Percentiles rank a stretch among this genome's conserved stretches.
Conservation (phyloP, 2,329 filamentous ascomycete genomes). For the Coleophoma crateriformis region DNA sequence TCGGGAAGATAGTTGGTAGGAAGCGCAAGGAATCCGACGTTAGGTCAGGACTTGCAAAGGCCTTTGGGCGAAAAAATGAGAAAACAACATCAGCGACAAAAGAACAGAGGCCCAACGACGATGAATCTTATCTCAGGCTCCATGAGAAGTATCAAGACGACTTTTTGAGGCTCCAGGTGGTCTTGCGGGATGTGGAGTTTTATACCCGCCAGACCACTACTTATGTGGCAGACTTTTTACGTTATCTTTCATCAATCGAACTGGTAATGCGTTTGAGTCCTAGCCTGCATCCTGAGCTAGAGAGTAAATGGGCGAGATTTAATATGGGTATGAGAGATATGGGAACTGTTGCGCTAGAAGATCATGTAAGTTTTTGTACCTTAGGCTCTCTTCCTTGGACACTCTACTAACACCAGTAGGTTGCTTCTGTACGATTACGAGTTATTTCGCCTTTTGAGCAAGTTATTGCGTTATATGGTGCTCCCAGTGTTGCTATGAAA, state of each 20-base stretch:
- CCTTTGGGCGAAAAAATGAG: constrained; percentile 68
- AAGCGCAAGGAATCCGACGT: constrained; percentile 88
- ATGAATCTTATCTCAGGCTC: constrained; percentile 73
- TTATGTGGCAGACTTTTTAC: constrained; percentile 77
- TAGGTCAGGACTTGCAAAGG: constrained; percentile 76
- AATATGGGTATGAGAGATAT: constrained; percentile 84
- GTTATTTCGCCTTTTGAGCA: constrained; percentile 81
- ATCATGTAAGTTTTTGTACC: constrained; percentile 59
- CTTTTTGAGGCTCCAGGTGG: constrained; percentile 86
- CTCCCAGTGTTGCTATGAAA: constrained; percentile 83
- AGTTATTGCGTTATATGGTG: constrained; percentile 74
- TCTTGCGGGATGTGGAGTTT: constrained; percentile 80
- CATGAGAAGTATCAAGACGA: constrained; percentile 88
- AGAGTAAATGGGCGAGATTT: constrained; percentile 92
- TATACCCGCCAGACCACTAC: constrained; percentile 77
- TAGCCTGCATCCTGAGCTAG: constrained; percentile 74
- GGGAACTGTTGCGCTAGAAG: constrained; percentile 73
- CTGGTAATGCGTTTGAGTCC: constrained; percentile 73
- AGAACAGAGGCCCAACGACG: constrained; percentile 62
- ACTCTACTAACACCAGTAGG: constrained; percentile 25
- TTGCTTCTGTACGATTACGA: constrained; percentile 66
- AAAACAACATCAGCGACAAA: constrained; percentile 60
- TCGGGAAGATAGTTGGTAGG: constrained; percentile 78
- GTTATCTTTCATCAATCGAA: constrained; percentile 77
- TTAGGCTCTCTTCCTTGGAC: too few relatives aligned